phyloP scores from a whole-genome alignment of 1,139 yeast genomes.

The Nakaseomyces nivariensis region DNA sequence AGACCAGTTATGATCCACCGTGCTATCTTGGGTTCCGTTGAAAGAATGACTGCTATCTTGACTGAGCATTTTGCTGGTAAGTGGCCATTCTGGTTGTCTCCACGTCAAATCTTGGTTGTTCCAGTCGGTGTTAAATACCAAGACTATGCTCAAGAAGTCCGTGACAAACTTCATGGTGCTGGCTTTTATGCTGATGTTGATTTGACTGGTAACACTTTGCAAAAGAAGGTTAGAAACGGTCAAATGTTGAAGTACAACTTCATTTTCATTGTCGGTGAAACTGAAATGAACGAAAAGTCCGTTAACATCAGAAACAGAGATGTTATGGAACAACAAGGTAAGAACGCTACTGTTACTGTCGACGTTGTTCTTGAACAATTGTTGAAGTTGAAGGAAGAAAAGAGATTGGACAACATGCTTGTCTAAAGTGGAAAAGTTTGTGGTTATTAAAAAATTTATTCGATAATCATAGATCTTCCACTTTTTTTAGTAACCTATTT shows the following conservation, averaged over 20 bases:
- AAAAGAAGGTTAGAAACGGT: constrained; percentile 93
- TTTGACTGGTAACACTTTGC: constrained; percentile 85
- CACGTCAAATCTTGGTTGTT: constrained; percentile 88
- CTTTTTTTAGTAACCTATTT: background rate
- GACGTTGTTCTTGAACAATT: constrained; percentile 63
- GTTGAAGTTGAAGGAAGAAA: constrained; percentile 50
- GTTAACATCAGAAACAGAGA: constrained; percentile 94
- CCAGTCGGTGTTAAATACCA: constrained; percentile 92
- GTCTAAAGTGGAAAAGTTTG: constrained; percentile 9
- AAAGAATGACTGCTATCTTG: constrained; percentile 95
- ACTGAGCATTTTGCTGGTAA: constrained; percentile 96
- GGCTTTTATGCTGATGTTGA: constrained; percentile 90
- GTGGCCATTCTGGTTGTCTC: constrained; percentile 99
- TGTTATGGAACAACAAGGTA: constrained; percentile 74
- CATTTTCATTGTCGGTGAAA: constrained; percentile 92
- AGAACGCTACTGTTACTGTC: constrained; percentile 70
- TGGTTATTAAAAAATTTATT: background rate
- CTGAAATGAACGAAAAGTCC: constrained; percentile 65
- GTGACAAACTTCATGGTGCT: constrained; percentile 50
- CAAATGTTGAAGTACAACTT: constrained; percentile 88
- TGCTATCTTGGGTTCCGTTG: constrained; percentile 94
- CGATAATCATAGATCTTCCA: background rate
- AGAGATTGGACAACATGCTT: constrained; percentile 54
- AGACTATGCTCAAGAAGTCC: constrained; percentile 77
- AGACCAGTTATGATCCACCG: constrained; percentile 98